phyloP scores from a whole-genome alignment of 345 rosid species.

The Melaleuca quinquenervia region DNA sequence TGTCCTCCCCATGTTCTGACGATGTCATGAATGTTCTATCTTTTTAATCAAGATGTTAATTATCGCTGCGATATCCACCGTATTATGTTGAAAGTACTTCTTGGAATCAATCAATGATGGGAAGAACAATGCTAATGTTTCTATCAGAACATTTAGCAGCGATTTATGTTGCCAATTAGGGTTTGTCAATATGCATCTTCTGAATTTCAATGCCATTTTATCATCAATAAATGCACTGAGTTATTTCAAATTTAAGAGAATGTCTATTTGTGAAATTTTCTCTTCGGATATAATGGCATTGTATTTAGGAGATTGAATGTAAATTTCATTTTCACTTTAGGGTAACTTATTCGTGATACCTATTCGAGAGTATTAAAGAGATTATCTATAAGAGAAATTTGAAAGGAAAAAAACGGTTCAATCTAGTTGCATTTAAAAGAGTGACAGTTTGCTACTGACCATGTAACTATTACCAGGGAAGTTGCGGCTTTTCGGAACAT shows the following conservation, averaged over 20 bases:
- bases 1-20: too few species aligned
- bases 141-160: background rate
- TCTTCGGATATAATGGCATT: too few species aligned
- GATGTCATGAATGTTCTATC: too few species aligned
- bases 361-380: background rate
- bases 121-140: background rate
- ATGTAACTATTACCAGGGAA: background rate
- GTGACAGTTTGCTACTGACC: background rate
- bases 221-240: background rate
- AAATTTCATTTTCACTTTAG: background rate
- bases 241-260: background rate
- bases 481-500: background rate
- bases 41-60: too few species aligned
- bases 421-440: background rate
- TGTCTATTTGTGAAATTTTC: background rate
- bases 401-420: background rate
- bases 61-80: background rate
- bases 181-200: background rate
- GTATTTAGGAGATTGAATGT: too few species aligned
- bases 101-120: background rate
- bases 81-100: background rate
- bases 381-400: background rate
- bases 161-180: background rate
- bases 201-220: background rate
- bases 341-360: background rate